Evolutionary conservation across 305 asterid species (phyloP).

Genomic region (Rubia peregrina): DNA sequence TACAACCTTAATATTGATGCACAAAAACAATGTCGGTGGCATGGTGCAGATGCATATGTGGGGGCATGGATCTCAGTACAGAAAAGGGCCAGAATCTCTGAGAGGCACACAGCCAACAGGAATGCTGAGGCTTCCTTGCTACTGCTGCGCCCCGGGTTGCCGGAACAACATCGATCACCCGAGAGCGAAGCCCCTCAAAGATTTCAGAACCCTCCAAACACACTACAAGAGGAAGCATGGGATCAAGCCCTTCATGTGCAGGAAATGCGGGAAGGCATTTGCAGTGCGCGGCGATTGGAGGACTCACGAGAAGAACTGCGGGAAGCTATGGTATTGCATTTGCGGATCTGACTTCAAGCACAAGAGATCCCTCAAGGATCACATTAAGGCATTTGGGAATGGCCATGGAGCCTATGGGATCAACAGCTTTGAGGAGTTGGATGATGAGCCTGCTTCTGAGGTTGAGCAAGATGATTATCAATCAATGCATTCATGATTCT

Average conservation of each 20-base stretch:
- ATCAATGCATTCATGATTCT: slow-evolving; percentile 16
- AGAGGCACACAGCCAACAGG: slow-evolving; percentile 86
- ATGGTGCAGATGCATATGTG: slow-evolving; percentile 84
- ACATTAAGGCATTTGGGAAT: slow-evolving; percentile 66
- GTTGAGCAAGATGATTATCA: slow-evolving; percentile 57
- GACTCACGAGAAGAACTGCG: slow-evolving; percentile 84
- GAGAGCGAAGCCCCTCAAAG: slow-evolving; percentile 75
- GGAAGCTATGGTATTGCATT: slow-evolving; percentile 81
- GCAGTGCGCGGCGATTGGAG: slow-evolving; percentile 95
- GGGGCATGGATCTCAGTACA: slow-evolving; percentile 92
- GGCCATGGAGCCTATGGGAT: slow-evolving; percentile 65
- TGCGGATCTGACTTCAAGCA: slow-evolving; percentile 89
- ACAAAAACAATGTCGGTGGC: slow-evolving; percentile 4
- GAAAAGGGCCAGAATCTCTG: slow-evolving; percentile 70
- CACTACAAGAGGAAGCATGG: slow-evolving; percentile 91
- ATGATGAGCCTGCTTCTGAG: slow-evolving; percentile 75
- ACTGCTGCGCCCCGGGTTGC: slow-evolving; percentile 76
- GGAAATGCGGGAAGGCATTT: slow-evolving; percentile 81
- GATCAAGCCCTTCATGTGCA: slow-evolving; percentile 74
- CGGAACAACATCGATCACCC: slow-evolving; percentile 90
- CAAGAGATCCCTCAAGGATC: slow-evolving; percentile 82
- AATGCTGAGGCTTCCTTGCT: slow-evolving; percentile 82
- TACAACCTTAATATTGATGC: background rate
- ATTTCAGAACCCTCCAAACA: slow-evolving; percentile 85
- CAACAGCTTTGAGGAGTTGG: slow-evolving; percentile 50